phyloP scores from a whole-genome alignment of 1,284 basidiomycete species.

The Rhodotorula sp. region DNA sequence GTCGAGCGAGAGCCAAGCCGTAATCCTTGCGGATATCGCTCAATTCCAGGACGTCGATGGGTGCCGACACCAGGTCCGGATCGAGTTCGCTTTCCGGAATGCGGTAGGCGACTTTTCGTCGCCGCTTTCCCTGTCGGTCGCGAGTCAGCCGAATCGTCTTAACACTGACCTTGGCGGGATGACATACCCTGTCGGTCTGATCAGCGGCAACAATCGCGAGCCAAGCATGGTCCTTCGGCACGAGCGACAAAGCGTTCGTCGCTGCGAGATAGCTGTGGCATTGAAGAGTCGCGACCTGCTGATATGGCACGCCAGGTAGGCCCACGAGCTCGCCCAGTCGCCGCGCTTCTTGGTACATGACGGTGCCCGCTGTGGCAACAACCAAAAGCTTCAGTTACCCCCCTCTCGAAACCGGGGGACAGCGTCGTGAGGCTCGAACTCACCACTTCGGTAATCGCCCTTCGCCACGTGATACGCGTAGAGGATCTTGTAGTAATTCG shows the following conservation, averaged over 20 bases:
- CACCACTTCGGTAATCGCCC: constrained; percentile 85
- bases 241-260: constrained; percentile 82
- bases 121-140: constrained; percentile 57
- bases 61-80: constrained; percentile 43
- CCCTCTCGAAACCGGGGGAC: not conserved
- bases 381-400: constrained; percentile 12
- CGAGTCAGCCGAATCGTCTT: not conserved
- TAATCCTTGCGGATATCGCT: constrained; percentile 83
- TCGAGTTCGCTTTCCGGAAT: constrained; percentile 74
- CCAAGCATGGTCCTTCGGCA: constrained; percentile 82
- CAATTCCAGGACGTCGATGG: constrained; percentile 76
- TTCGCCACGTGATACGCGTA: constrained; percentile 88
- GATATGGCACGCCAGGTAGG: constrained; percentile 51
- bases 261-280: constrained; percentile 77
- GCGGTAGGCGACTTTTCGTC: constrained; percentile 67
- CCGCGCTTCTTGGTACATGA: constrained; percentile 91
- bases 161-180: too few relatives aligned
- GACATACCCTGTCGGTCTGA: constrained; percentile 19
- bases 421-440: constrained; percentile 45
- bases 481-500: constrained; percentile 88
- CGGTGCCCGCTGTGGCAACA: constrained; percentile 66
- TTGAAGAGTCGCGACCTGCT: constrained; percentile 68
- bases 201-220: constrained; percentile 54
- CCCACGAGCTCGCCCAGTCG: constrained; percentile 66
- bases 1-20: constrained; percentile 71